Evolutionary conservation across 208 protist species (phyloP).

Genomic region (Leishmania tarentolae): DNA sequence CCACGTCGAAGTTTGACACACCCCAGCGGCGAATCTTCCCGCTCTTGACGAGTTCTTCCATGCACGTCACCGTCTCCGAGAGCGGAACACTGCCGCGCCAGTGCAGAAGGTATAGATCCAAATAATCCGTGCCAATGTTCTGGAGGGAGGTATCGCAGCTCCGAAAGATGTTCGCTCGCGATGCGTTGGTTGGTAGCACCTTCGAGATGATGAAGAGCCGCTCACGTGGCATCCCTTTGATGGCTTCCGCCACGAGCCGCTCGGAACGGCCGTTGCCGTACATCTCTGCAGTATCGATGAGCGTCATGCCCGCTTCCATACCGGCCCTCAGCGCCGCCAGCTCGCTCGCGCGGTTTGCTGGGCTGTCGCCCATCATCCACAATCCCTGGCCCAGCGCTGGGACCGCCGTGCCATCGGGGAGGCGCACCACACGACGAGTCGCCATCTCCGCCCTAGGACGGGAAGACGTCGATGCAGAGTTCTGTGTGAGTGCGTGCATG

Average conservation of each 20-base stretch:
- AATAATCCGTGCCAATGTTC: slow-evolving; percentile 67
- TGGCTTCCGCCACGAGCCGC: slow-evolving; percentile 44
- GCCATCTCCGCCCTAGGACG: background rate
- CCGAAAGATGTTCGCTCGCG: slow-evolving; percentile 56
- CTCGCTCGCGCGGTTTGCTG: slow-evolving; percentile 17
- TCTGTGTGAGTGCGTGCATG: background rate
- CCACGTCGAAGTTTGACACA: slow-evolving; percentile 80
- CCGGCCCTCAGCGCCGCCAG: slow-evolving; percentile 39
- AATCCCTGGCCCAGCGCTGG: slow-evolving; percentile 46
- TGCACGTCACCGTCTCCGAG: slow-evolving; percentile 76
- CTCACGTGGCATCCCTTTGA: slow-evolving; percentile 49
- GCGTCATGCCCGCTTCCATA: slow-evolving; percentile 41
- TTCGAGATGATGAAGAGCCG: slow-evolving; percentile 93
- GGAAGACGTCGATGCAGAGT: background rate
- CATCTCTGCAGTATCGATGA: slow-evolving; percentile 60
- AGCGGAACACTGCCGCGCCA: slow-evolving; percentile 63
- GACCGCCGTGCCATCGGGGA: slow-evolving; percentile 33
- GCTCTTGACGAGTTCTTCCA: slow-evolving; percentile 74
- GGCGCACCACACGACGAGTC: slow-evolving; percentile 17
- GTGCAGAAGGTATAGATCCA: slow-evolving; percentile 93
- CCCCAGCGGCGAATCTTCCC: slow-evolving; percentile 82
- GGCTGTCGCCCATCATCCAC: slow-evolving; percentile 49
- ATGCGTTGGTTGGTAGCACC: slow-evolving; percentile 89
- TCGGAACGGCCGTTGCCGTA: slow-evolving; percentile 55
- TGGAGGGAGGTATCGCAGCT: slow-evolving; percentile 70